Base-by-base conservation (phyloP, 257 asterid species). In the Catharanthus roseus region DNA sequence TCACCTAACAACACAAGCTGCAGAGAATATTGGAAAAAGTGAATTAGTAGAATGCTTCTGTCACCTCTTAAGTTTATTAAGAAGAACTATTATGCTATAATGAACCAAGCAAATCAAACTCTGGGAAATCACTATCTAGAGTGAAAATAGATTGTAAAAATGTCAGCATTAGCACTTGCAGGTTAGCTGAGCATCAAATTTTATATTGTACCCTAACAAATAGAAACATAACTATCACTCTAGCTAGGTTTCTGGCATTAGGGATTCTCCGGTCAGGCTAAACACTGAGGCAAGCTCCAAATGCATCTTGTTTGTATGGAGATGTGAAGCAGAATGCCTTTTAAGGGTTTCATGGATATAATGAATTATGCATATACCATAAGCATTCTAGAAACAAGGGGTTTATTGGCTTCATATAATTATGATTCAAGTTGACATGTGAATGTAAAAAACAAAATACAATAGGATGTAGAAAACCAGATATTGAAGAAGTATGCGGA, bases 1-100 rank as follows among this genome's bases (percentile, higher is more conserved):
- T 88, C 96, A 68, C 98, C 98, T 80, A 95, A 83, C 67, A 95
- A 84, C 80, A 95, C 99, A 82, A 95, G 71, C 99, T 95, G 90
- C 78, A 84, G 49, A 75, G 24, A 76, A 72, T 71, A 74, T 65
- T 38, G 58, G 67, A 72, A 21, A 28, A 62, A 74, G 26, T 67
- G 39, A 28, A 74, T 75, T 72, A 81, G 80, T 63, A 45, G 47
- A 57, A 73, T 36, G 26, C 15, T 24, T 10, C 51, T 15, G 33
- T 11, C 63, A 31, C 38, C 18, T 29, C 39, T 44, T 45, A 10
- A 29, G 8, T 6, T 15, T 49, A 23, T 42, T 19, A 57, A 24
- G 39, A 34, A 69, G 1, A 26, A 60, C 31, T 15, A 47, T 44
- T 13, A 61, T 2, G 16, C 44, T 39, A 41, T 19, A 57, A 19